Evolutionary conservation across 305 asterid species (phyloP).

Genomic region (Rubia occidens): DNA sequence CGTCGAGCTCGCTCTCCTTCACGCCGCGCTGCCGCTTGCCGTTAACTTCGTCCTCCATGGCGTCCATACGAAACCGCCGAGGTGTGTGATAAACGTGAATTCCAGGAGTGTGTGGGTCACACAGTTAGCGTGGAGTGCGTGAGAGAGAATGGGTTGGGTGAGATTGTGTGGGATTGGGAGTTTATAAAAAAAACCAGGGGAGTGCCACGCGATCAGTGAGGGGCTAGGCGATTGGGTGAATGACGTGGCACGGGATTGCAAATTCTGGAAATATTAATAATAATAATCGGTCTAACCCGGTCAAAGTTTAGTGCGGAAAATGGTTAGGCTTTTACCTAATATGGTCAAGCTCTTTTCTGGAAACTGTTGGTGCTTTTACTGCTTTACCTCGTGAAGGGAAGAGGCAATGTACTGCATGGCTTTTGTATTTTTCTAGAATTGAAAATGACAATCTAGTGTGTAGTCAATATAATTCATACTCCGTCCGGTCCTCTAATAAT

Average conservation of each 20-base stretch:
- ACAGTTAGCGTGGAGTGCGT: slow-evolving; percentile 1
- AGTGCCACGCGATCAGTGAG: slow-evolving; percentile 19
- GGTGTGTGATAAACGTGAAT: slow-evolving; percentile 10
- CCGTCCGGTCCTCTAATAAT: too few relatives aligned
- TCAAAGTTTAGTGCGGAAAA: background rate
- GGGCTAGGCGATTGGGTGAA: slow-evolving; percentile 9
- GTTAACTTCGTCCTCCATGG: background rate
- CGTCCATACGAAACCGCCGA: background rate
- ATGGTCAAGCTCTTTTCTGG: background rate
- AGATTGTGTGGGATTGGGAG: background rate
- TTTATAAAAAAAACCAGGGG: background rate
- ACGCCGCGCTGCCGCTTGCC: background rate
- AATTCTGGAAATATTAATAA: background rate
- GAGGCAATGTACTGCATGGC: background rate
- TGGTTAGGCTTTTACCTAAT: slow-evolving; percentile 1
- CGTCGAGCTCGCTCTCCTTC: slow-evolving; percentile 7
- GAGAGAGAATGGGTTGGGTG: background rate
- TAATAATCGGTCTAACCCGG: background rate
- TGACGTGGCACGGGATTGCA: slow-evolving; percentile 4
- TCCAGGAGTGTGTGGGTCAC: background rate
- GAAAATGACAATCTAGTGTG: background rate
- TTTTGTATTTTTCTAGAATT: background rate
- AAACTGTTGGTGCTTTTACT: background rate
- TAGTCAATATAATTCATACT: background rate
- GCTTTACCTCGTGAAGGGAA: background rate